phyloP scores from a whole-genome alignment of 2,329 filamentous ascomycete genomes.

The Diaporthe capsici region DNA sequence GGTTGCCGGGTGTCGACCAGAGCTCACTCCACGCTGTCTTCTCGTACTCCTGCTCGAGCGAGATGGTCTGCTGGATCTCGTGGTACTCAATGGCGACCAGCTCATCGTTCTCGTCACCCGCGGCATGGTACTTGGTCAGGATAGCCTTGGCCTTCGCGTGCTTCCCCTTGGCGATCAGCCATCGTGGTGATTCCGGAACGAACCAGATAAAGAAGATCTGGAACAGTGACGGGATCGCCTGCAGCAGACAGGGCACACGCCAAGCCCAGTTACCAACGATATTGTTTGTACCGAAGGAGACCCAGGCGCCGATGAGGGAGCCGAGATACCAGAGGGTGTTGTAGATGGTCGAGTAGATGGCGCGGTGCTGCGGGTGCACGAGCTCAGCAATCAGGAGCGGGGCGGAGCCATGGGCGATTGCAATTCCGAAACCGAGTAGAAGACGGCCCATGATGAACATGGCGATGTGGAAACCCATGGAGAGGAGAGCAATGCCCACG shows the following conservation, averaged over 20 bases:
- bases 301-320: slow-evolving; percentile 47
- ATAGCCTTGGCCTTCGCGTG: slow-evolving; percentile 47
- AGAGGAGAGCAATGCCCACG: slow-evolving; percentile 56
- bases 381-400: slow-evolving; percentile 52
- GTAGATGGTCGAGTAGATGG: slow-evolving; percentile 50
- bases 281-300: slow-evolving; percentile 44
- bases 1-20: slow-evolving; percentile 65
- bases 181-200: slow-evolving; percentile 78
- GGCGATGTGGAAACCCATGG: slow-evolving; percentile 53
- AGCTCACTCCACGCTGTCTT: slow-evolving; percentile 61
- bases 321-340: slow-evolving; percentile 50
- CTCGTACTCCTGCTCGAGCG: slow-evolving; percentile 60
- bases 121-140: slow-evolving; percentile 52
- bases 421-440: slow-evolving; percentile 52
- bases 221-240: slow-evolving; percentile 57
- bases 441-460: slow-evolving; percentile 58
- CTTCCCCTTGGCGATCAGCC: slow-evolving; percentile 73
- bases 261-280: slow-evolving; percentile 38
- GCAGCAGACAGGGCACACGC: slow-evolving; percentile 40
- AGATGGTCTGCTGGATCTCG: slow-evolving; percentile 60
- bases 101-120: slow-evolving; percentile 54
- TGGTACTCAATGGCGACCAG: slow-evolving; percentile 57
- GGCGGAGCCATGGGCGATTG: slow-evolving; percentile 43
- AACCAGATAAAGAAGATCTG: slow-evolving; percentile 77
- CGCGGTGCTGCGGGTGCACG: slow-evolving; percentile 55